Conservation (phyloP, 2,329 filamentous ascomycete genomes). For the Diaporthe sp. region DNA sequence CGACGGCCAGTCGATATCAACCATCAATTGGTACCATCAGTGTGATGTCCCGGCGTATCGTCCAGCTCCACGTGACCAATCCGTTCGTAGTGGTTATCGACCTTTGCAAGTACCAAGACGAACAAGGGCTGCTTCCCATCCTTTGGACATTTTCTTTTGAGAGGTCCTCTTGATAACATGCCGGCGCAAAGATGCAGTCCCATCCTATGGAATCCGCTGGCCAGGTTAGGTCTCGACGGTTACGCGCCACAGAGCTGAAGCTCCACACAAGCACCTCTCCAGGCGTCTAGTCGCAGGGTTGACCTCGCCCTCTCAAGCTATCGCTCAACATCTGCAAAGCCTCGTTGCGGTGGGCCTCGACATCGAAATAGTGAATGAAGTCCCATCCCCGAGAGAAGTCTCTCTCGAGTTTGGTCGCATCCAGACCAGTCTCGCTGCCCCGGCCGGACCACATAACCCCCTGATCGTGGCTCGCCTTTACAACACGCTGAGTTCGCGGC, state of each 20-base stretch:
- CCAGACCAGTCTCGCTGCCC: conserved; percentile 8
- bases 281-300: neutral
- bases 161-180: neutral
- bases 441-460: conserved; percentile 2
- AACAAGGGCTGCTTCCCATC: no score
- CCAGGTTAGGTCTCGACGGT: neutral
- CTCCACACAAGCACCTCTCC: neutral
- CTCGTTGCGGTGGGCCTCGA: conserved; percentile 19
- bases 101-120: no score
- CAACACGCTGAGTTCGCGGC: conserved; percentile 29
- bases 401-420: conserved; percentile 3
- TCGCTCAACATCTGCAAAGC: conserved; percentile 9
- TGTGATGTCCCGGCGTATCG: no score
- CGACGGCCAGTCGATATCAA: no score
- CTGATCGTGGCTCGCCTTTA: conserved; percentile 15
- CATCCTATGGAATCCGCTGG: neutral
- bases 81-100: no score
- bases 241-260: neutral
- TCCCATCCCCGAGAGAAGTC: conserved; percentile 8
- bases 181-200: neutral
- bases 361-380: conserved; percentile 17
- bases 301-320: neutral
- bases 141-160: no score
- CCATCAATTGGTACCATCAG: no score
- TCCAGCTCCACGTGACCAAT: no score